A percentile compares a stretch with the other conserved stretches of the same genome.
phyloP scores from a whole-genome alignment of 495 filamentous ascomycete genomes.

The Amniculicola lignicola region DNA sequence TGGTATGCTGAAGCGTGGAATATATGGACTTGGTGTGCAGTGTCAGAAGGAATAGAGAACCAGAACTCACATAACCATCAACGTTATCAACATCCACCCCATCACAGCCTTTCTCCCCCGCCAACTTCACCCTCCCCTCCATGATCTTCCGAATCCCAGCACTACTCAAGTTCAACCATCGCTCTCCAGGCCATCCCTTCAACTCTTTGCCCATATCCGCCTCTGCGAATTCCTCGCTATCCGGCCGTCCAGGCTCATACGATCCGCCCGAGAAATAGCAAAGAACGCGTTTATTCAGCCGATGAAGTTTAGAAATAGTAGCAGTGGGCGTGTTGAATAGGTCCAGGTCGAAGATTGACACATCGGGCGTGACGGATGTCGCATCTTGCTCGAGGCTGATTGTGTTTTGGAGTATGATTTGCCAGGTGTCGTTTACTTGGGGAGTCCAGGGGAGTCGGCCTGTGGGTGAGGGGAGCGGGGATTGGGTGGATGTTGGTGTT shows the following conservation, averaged over 20 bases:
- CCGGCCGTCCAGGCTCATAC: conserved; percentile 58
- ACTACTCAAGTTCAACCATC: conserved; percentile 61
- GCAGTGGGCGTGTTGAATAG: conserved; percentile 52
- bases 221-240: conserved; percentile 50
- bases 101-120: conserved; percentile 61
- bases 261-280: conserved; percentile 73
- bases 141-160: conserved; percentile 60
- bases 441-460: conserved; percentile 49
- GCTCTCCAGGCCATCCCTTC: conserved; percentile 63
- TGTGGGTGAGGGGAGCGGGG: conserved; percentile 31
- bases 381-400: conserved; percentile 48
- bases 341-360: conserved; percentile 60
- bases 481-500: conserved; percentile 5
- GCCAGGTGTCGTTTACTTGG: conserved; percentile 51
- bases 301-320: conserved; percentile 50
- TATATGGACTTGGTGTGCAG: too few relatives aligned
- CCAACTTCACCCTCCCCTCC: conserved; percentile 54
- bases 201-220: conserved; percentile 54
- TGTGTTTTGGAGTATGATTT: conserved; percentile 42
- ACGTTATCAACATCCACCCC: conserved; percentile 72
- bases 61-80: conserved; percentile 54
- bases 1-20: too few relatives aligned
- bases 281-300: conserved; percentile 55
- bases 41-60: too few relatives aligned
- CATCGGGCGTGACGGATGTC: conserved; percentile 40